Evolutionary conservation across 208 protist species (phyloP), one percentile per base, ranked within the genome.

Genomic region (Leishmania tarentolae): DNA sequence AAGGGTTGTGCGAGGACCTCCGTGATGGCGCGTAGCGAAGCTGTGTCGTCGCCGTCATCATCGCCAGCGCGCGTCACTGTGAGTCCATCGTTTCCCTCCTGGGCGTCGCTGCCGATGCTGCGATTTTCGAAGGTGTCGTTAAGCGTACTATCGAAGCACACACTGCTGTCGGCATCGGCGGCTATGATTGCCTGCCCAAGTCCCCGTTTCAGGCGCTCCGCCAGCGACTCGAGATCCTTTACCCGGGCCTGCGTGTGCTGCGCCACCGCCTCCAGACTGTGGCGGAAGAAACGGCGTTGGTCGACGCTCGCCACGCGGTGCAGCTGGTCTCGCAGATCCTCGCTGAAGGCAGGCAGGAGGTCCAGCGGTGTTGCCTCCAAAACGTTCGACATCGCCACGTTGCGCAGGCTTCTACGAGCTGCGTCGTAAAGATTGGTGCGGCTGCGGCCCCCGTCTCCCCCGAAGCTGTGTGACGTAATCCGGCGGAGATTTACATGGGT

Each of bases 261-360:
- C 31, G 66, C 68, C 47, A 75, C 44, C 61, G 63, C 73, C 53
- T 85, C 82, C 57, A 85, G 77, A 13, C 52, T 47, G n/a, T 72
- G 69, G 44, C 82, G 76, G 73, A 85, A 85, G 47, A 75, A 61
- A 9, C 76, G 82, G 1, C 82, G 82, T 53, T 76, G 66, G 15
- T 85, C 77, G 13, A 28, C 52, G n/a, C 53, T 61, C 4, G 57
- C 82, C 7, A 63, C 72, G 46, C 72, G 66, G 40, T 53, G 82
- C 57, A 85, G 77, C 13, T 42, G 57, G 53, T 82, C 72, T 31
- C 73, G 75, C 1, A 85, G 77, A 1, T 85, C 76, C 31, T 85
- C 82, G 63, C 75, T 52, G 63, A 85, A 85, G 52, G 76, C 71
- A 11, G 82, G 82, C 9, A 85, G 77, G 4, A 85, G 61, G 53